Evolutionary conservation across 1,139 yeast species (phyloP), one percentile per base, ranked within the genome.

Genomic region (Saccharomyces pastorianus): DNA sequence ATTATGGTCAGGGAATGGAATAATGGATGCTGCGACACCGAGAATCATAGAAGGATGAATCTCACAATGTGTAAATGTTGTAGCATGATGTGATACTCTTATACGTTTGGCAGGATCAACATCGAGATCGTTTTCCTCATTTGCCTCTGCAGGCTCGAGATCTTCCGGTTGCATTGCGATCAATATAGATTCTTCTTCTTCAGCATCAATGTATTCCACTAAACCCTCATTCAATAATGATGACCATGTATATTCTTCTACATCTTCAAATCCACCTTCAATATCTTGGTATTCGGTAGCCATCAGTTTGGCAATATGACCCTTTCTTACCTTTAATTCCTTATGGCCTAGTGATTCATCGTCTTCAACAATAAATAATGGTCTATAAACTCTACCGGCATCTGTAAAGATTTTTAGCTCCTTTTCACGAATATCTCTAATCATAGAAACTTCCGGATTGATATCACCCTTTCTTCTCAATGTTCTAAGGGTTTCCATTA

Each of bases 111-210:
- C 96, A 62, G 75, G 74, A 56, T 66, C 67, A 20, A 69, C 71
- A 28, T 71, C 73, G 44, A 76, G 78, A 50, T 75, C 73, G 9
- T 56, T 77, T 8, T 76, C 73, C 46, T 79, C 81, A 53, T 78
- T 77, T 61, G 79, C 76, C 51, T 80, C 76, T 59, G 81, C 76
- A 23, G 89, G 82, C 61, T 87, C 93, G 67, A 93, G 77, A 74
- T 93, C 99, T 71, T 93, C 99, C 2, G 96, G 96, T 26, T 96
- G 87, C 99, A 93, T 95, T 50, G 99, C 98, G 75, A 93, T 93
- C 90, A 95, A 85, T 55, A 90, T 88, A 0, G 98, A 90, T 74
- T 93, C 97, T 71, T 91, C 98, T 77, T 91, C 98, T 73, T 91
- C 97, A 29, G 97, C 98, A 73, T 91, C 98, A 55, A 91, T 87